Evolutionary conservation across 768 basidiomycete genomes (phyloP).

Genomic region (Psilocybe sp.): DNA sequence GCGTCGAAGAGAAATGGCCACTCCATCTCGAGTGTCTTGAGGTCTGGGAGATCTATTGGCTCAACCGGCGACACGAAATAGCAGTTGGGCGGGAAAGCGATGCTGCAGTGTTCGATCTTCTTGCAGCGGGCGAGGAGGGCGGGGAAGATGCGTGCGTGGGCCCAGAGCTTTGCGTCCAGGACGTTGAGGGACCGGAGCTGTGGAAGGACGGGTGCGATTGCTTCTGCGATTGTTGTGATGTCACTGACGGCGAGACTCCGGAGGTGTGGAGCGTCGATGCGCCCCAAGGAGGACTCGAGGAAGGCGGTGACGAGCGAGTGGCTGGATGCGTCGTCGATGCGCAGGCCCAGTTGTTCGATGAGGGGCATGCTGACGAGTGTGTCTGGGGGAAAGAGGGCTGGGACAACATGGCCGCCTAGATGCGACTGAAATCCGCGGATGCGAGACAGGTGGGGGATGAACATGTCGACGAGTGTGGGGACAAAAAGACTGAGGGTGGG

Average conservation of each 20-base stretch:
- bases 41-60: slow-evolving; percentile 13
- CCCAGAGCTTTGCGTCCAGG: slow-evolving; percentile 12
- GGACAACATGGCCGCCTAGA: slow-evolving; percentile 11
- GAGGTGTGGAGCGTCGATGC: slow-evolving; percentile 12
- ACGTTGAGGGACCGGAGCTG: slow-evolving; percentile 9
- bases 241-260: slow-evolving; percentile 16
- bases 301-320: not conserved
- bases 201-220: slow-evolving; percentile 4
- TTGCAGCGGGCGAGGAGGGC: slow-evolving; percentile 14
- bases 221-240: slow-evolving; percentile 15
- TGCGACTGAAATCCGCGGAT: slow-evolving; percentile 12
- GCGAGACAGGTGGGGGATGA: slow-evolving; percentile 13
- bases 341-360: slow-evolving; percentile 12
- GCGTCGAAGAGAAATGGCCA: slow-evolving; percentile 16
- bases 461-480: slow-evolving; percentile 8
- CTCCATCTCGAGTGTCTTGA: slow-evolving; percentile 10
- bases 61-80: slow-evolving; percentile 5
- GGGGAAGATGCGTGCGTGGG: slow-evolving; percentile 13
- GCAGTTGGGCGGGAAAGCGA: slow-evolving; percentile 15
- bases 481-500: slow-evolving; percentile 1
- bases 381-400: slow-evolving; percentile 10
- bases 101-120: slow-evolving; percentile 13
- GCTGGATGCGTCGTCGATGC: slow-evolving; percentile 10
- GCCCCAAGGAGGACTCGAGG: slow-evolving; percentile 3
- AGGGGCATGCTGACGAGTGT: slow-evolving; percentile 9